Conservation (phyloP, 225 moss, liverwort and hornwort genomes). For the Rhytidiadelphus loreus region DNA sequence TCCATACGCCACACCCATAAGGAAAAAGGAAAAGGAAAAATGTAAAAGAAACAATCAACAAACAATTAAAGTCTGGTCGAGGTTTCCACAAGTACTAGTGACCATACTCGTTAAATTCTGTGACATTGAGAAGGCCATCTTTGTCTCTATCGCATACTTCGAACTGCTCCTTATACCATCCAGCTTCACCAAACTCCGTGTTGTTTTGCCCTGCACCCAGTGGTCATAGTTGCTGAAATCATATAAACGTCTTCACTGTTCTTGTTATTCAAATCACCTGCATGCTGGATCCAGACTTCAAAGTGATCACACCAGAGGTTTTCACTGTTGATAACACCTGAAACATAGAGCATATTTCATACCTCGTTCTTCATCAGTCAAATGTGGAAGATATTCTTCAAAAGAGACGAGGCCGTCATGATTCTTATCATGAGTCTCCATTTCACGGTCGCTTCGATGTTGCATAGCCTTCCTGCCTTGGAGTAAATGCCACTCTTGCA, state of each 20-base stretch:
- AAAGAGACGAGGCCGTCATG: conserved; percentile 53
- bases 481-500: conserved; percentile 58
- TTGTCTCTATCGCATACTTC: conserved; percentile 51
- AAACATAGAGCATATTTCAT: background rate
- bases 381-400: conserved; percentile 59
- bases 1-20: background rate
- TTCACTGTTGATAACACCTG: background rate
- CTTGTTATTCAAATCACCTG: background rate
- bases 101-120: conserved; percentile 54
- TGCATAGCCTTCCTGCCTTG: conserved; percentile 45
- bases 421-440: conserved; percentile 54
- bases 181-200: conserved; percentile 49
- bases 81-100: background rate
- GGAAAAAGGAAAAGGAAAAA: background rate
- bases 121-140: conserved; percentile 50
- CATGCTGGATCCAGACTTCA: background rate
- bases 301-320: background rate
- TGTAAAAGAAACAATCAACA: background rate
- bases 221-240: background rate
- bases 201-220: conserved; percentile 25
- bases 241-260: background rate
- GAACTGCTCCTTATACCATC: conserved; percentile 74
- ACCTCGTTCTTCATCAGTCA: conserved; percentile 36
- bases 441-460: conserved; percentile 57
- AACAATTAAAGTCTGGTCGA: background rate